These are phyloP conservation scores for Exserohilum turcica DNA, from an alignment of 2,329 filamentous ascomycete species.

Conservation along the genomic window DNA sequence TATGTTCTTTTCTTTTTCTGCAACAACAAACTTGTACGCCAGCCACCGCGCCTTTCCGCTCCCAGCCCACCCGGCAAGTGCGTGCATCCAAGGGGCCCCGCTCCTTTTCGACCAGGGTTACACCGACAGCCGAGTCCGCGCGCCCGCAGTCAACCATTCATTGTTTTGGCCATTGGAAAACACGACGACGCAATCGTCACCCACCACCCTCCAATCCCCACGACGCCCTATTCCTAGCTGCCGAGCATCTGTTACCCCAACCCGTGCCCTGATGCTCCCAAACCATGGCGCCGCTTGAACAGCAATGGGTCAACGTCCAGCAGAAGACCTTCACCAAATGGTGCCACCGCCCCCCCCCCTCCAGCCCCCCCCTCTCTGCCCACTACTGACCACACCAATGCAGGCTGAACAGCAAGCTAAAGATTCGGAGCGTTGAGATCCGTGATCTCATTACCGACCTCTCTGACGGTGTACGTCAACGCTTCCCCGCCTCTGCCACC, in stretches of 20 bases:
- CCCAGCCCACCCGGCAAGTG: conserved; percentile 1
- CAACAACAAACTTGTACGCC: conserved; percentile 4
- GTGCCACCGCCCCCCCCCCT: conserved; percentile 52
- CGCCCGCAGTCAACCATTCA: conserved; percentile 31
- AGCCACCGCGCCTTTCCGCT: conserved; percentile 13
- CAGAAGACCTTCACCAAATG: conserved; percentile 99
- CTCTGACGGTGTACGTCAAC: conserved; percentile 80
- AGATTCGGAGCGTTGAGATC: conserved; percentile 76
- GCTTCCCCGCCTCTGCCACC: conserved; percentile 17
- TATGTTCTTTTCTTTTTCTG: no score
- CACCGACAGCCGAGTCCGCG: conserved; percentile 36
- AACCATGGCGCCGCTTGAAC: conserved; percentile 58
- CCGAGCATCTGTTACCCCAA: conserved; percentile 14
- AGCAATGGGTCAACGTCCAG: conserved; percentile 77
- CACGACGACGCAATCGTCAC: conserved; percentile 26
- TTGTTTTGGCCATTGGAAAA: conserved; percentile 40
- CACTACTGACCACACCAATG: conserved; percentile 29
- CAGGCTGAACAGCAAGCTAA: conserved; percentile 96
- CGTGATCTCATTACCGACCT: conserved; percentile 87
- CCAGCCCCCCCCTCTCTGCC: conserved; percentile 11
- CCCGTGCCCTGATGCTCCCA: conserved; percentile 34
- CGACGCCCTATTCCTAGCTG: conserved; percentile 29
- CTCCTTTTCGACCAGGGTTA: conserved; percentile 13
- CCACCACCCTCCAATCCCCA: conserved; percentile 21
- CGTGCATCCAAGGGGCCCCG: conserved; percentile 22